phyloP scores from a whole-genome alignment of 2,329 filamentous ascomycete genomes.

The Drechslerella coelobrocha region DNA sequence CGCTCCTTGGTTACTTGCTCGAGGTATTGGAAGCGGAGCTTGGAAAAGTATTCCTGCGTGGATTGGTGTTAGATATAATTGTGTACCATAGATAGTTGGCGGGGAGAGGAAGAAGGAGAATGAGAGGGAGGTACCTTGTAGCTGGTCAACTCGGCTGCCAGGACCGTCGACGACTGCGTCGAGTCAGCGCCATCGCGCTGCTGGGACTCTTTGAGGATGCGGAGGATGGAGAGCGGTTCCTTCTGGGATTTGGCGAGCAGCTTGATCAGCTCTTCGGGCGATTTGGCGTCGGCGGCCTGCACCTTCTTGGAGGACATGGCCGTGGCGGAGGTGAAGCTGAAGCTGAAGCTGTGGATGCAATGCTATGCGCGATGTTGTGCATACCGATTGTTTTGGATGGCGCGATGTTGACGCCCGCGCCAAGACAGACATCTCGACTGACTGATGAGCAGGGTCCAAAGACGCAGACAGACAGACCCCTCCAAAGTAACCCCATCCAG shows the following conservation, averaged over 20 bases:
- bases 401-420: slow-evolving; percentile 35
- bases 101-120: neutral
- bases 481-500: too few relatives aligned
- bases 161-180: slow-evolving; percentile 72
- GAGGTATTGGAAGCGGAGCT: slow-evolving; percentile 94
- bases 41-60: slow-evolving; percentile 79
- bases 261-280: slow-evolving; percentile 44
- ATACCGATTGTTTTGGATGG: slow-evolving; percentile 22
- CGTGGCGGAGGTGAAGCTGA: slow-evolving; percentile 12
- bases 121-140: slow-evolving; percentile 69
- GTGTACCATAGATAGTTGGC: neutral
- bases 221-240: slow-evolving; percentile 49
- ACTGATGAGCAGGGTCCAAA: too few relatives aligned
- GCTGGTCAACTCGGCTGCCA: slow-evolving; percentile 83
- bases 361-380: neutral
- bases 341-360: neutral
- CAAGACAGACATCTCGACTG: too few relatives aligned
- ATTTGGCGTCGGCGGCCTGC: slow-evolving; percentile 29
- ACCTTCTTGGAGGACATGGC: slow-evolving; percentile 36
- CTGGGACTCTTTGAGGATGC: slow-evolving; percentile 61
- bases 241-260: slow-evolving; percentile 37
- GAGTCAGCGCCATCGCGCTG: slow-evolving; percentile 74
- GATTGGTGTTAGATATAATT: neutral
- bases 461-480: too few relatives aligned
- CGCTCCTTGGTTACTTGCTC: slow-evolving; percentile 99